Percentiles rank a stretch among this genome's conserved stretches.
These are phyloP conservation scores for Metarhizium robertsii DNA, from an alignment of 2,329 filamentous ascomycete genomes.

Conservation along the genomic window DNA sequence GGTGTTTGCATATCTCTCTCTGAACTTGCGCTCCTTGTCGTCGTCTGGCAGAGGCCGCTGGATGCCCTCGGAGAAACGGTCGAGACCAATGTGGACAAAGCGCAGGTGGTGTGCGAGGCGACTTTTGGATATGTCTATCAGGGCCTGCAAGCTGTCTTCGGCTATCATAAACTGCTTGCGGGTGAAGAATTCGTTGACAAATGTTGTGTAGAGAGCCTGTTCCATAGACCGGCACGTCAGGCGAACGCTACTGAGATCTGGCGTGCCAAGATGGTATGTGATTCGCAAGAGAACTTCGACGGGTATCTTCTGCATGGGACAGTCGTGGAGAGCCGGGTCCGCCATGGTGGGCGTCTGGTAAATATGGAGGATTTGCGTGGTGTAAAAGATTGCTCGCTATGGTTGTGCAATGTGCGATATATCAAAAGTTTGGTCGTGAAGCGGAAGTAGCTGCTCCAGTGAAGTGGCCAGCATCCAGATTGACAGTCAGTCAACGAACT, in stretches of 20 bases:
- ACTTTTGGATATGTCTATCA: constrained; percentile 43
- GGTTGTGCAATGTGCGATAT: no score
- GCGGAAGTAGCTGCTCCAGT: no score
- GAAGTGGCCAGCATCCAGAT: no score
- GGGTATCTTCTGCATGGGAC: constrained; percentile 33
- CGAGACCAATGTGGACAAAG: constrained; percentile 23
- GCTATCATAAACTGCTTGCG: constrained; percentile 59
- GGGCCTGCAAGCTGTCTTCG: constrained; percentile 42
- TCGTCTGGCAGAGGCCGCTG: constrained; percentile 7
- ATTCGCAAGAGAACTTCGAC: constrained; percentile 51
- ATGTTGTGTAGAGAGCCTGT: constrained; percentile 41
- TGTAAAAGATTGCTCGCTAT: no score
- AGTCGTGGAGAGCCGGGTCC: neutral
- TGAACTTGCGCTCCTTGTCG: constrained; percentile 9
- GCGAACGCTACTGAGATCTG: constrained; percentile 46
- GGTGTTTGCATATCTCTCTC: constrained; percentile 13
- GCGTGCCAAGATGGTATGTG: constrained; percentile 40
- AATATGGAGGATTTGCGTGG: neutral
- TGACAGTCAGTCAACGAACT: no score
- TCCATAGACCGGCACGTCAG: constrained; percentile 46
- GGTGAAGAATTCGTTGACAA: constrained; percentile 53
- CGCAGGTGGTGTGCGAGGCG: constrained; percentile 29
- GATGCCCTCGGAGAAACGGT: constrained; percentile 13
- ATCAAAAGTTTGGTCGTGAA: no score
- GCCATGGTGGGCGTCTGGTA: neutral